phyloP scores from a whole-genome alignment of 2,329 filamentous ascomycete species.

The Penicillium fuscoglaucum region DNA sequence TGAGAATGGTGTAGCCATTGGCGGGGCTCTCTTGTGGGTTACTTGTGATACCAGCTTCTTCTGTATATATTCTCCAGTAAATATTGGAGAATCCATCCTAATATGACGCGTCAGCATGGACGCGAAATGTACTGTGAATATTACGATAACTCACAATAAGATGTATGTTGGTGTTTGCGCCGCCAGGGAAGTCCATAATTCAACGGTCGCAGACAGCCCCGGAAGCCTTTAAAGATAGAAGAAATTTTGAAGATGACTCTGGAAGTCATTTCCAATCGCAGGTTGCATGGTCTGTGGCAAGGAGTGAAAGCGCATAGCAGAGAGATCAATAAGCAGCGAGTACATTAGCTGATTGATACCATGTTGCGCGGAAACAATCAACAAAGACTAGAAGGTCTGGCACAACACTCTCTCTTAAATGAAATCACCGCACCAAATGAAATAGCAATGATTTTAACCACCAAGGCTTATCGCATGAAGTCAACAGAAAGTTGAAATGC shows the following conservation, averaged over 20 bases:
- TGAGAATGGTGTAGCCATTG: slow-evolving; percentile 41
- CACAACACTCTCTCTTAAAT: slow-evolving; percentile 10
- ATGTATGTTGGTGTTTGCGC: slow-evolving; percentile 44
- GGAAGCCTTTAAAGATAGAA: slow-evolving; percentile 31
- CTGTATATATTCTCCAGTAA: slow-evolving; percentile 46
- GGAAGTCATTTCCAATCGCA: slow-evolving; percentile 38
- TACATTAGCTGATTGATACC: slow-evolving; percentile 19
- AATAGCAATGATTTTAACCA: not conserved
- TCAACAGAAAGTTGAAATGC: slow-evolving; percentile 17
- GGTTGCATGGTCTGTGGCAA: slow-evolving; percentile 22
- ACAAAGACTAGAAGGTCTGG: slow-evolving; percentile 6
- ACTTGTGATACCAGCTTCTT: slow-evolving; percentile 35
- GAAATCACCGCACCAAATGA: not conserved
- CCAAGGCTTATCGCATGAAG: slow-evolving; percentile 8
- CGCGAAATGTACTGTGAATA: not conserved
- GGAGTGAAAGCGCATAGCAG: slow-evolving; percentile 19
- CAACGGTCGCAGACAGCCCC: slow-evolving; percentile 29
- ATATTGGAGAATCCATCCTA: slow-evolving; percentile 47
- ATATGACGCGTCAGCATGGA: slow-evolving; percentile 23
- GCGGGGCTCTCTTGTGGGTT: slow-evolving; percentile 33
- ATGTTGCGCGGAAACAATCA: slow-evolving; percentile 14
- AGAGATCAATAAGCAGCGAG: slow-evolving; percentile 21
- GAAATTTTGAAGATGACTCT: slow-evolving; percentile 24
- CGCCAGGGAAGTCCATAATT: slow-evolving; percentile 48
- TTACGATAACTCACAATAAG: slow-evolving; percentile 40